Conservation (phyloP, 768 basidiomycete species). For the Pisolithus orientalis region DNA sequence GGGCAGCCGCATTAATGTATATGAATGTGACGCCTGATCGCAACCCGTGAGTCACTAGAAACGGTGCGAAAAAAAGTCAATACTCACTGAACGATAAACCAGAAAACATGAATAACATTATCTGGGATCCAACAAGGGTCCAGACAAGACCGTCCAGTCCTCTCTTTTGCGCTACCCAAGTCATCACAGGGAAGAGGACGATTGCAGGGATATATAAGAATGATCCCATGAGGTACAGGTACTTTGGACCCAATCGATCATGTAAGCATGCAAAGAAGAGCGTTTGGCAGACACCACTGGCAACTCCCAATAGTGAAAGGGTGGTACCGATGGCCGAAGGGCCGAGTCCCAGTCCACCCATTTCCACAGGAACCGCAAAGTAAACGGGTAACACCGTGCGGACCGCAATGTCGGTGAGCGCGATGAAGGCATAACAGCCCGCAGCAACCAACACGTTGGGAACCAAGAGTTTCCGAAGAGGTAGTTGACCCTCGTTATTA, state of each 20-base stretch:
- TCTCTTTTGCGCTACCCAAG: conserved; percentile 44
- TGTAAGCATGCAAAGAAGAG: conserved; percentile 61
- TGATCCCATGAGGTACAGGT: conserved; percentile 39
- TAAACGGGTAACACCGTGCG: conserved; percentile 66
- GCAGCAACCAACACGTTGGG: conserved; percentile 53
- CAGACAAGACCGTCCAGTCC: conserved; percentile 44
- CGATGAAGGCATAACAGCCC: conserved; percentile 58
- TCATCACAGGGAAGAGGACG: conserved; percentile 46
- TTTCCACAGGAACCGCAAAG: conserved; percentile 59
- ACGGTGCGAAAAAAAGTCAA: not conserved
- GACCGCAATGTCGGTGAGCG: conserved; percentile 61
- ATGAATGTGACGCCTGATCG: conserved; percentile 61
- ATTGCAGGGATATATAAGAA: conserved; percentile 50
- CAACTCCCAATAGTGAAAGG: conserved; percentile 52
- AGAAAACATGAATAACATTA: conserved; percentile 34
- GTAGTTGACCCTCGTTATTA: conserved; percentile 30
- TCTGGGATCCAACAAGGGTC: conserved; percentile 44
- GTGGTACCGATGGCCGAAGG: conserved; percentile 62
- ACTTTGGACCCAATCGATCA: conserved; percentile 58
- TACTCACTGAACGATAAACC: conserved; percentile 51
- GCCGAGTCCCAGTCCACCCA: conserved; percentile 66
- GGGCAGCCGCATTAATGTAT: conserved; percentile 58
- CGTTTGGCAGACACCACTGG: conserved; percentile 61
- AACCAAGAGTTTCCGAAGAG: conserved; percentile 47
- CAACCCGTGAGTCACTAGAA: not conserved